A percentile compares a stretch with the other conserved stretches of the same genome.
These are phyloP conservation scores for Liquidambar formosana DNA, from an alignment of 164 flowering plant genomes.

Conservation along the genomic window DNA sequence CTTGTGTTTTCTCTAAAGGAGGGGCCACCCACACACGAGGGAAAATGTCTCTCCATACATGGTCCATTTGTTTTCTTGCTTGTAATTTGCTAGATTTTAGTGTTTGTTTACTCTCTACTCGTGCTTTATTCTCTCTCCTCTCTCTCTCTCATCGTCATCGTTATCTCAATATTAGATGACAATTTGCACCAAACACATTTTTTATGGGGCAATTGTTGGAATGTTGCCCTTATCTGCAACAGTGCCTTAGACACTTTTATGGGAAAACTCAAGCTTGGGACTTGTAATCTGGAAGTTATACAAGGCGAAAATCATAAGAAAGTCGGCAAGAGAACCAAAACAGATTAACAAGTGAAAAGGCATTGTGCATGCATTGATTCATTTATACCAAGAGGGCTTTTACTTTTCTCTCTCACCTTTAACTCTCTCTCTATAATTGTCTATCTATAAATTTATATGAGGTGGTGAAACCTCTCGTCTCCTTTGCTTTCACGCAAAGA, in stretches of 20 bases:
- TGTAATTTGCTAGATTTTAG: slow-evolving; percentile 17
- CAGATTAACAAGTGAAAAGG: neutral
- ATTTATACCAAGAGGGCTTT: slow-evolving; percentile 9
- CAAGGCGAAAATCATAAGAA: neutral
- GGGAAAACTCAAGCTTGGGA: slow-evolving; percentile 20
- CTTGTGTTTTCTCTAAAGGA: neutral
- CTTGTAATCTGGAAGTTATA: slow-evolving; percentile 12
- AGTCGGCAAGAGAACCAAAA: neutral
- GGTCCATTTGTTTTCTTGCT: slow-evolving; percentile 7
- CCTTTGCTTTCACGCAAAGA: slow-evolving; percentile 50
- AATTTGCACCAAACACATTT: neutral
- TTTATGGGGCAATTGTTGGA: slow-evolving; percentile 9
- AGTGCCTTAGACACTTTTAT: slow-evolving; percentile 14
- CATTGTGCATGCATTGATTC: slow-evolving; percentile 12
- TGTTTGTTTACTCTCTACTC: slow-evolving; percentile 17
- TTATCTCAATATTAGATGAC: neutral
- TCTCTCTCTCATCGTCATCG: neutral
- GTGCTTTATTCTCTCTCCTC: slow-evolving; percentile 11
- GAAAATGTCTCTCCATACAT: slow-evolving; percentile 25
- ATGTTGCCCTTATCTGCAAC: slow-evolving; percentile 9
- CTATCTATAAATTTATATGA: neutral
- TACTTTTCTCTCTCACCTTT: neutral
- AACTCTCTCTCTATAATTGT: neutral
- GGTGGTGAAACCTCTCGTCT: slow-evolving; percentile 8
- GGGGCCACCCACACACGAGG: slow-evolving; percentile 20